Conservation (phyloP, 2,329 filamentous ascomycete species). For the Colletotrichum tofieldiae region DNA sequence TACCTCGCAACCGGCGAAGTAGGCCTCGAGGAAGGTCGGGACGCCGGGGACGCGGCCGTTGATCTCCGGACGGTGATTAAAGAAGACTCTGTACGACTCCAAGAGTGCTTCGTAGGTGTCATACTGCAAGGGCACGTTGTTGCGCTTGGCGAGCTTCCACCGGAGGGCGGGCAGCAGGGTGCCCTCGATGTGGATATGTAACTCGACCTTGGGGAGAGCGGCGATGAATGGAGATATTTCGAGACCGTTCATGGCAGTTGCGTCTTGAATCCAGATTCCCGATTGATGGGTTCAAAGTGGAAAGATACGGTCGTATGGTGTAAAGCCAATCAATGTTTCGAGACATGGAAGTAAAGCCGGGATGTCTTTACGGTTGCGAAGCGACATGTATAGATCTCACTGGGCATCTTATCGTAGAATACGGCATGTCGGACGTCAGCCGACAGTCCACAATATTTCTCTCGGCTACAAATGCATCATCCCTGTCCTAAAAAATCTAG, state of each 20-base stretch:
- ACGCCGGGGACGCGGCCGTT: conserved; percentile 51
- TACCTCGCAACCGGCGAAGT: conserved; percentile 83
- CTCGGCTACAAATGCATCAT: background rate
- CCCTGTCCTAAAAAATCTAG: background rate
- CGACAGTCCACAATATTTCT: background rate
- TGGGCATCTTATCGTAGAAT: background rate
- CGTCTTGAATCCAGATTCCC: background rate
- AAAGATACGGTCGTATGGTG: background rate
- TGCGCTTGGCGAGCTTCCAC: conserved; percentile 76
- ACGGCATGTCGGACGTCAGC: conserved; percentile 8
- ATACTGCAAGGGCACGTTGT: conserved; percentile 78
- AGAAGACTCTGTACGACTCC: conserved; percentile 69
- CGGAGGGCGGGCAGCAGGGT: conserved; percentile 79
- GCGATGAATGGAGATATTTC: conserved; percentile 66
- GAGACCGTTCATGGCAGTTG: conserved; percentile 49
- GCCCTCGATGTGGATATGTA: conserved; percentile 86
- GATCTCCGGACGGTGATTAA: conserved; percentile 57
- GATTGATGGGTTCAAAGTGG: background rate
- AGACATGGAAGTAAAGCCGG: background rate
- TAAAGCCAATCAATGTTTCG: background rate
- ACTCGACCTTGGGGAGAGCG: conserved; percentile 83
- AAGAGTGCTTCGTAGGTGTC: conserved; percentile 71
- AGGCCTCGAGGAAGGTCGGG: conserved; percentile 77
- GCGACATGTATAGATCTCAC: background rate
- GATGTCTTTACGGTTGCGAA: background rate